Evolutionary conservation across 2,329 filamentous ascomycete genomes (phyloP).

Genomic region (Hawksworthiomyces lignivorus): DNA sequence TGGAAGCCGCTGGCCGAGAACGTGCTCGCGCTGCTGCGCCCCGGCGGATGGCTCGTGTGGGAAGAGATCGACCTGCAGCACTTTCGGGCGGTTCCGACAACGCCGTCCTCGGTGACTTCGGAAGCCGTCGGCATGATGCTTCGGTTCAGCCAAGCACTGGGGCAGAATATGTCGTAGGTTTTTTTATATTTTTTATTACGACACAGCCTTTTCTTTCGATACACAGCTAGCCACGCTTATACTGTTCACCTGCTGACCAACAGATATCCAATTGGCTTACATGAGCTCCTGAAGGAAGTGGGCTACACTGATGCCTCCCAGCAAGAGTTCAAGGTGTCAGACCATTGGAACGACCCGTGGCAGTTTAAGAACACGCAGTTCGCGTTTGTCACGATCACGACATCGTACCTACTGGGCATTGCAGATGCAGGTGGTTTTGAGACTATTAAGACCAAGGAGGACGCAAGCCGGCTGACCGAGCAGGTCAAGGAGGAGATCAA

Average conservation of each 20-base stretch:
- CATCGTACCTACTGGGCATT: constrained; percentile 4
- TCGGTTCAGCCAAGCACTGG: neutral
- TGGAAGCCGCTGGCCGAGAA: constrained; percentile 1
- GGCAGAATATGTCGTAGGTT: neutral
- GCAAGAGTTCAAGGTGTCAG: neutral
- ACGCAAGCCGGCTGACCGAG: neutral
- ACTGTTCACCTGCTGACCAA: no score
- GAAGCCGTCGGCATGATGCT: neutral
- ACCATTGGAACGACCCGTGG: neutral
- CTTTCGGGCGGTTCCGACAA: neutral
- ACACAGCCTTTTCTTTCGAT: no score
- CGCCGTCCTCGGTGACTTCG: no score
- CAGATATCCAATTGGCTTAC: neutral
- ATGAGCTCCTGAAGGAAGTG: neutral
- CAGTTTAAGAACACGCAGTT: neutral
- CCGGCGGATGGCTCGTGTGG: constrained; percentile 12
- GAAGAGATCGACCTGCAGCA: constrained; percentile 5
- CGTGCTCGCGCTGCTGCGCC: constrained; percentile 6
- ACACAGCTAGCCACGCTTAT: no score
- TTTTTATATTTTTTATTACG: no score
- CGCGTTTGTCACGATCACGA: neutral
- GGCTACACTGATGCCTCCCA: neutral
- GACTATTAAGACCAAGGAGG: constrained; percentile 1
- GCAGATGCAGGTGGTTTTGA: constrained; percentile 6
- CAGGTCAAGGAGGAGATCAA: neutral